These are phyloP conservation scores for Sporothrix schenckii DNA, from an alignment of 2,329 filamentous ascomycete genomes.

Conservation along the genomic window DNA sequence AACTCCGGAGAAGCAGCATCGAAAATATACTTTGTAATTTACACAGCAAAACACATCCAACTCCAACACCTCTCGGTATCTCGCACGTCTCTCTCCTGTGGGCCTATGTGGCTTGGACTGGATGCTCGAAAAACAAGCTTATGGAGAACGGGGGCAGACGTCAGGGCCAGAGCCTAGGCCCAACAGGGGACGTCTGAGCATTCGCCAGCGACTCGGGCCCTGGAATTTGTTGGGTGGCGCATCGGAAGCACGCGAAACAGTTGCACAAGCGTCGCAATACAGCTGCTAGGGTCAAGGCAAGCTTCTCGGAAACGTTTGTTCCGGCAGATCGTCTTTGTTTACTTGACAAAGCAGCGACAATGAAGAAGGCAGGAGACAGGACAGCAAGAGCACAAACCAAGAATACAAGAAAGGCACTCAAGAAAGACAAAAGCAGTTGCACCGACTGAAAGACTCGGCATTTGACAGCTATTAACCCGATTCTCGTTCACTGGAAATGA, in stretches of 20 bases:
- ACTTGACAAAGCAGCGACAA: background rate
- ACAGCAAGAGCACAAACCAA: background rate
- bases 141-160: background rate
- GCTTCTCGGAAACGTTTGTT: conserved; percentile 10
- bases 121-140: background rate
- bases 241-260: background rate
- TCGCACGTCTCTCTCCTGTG: no score
- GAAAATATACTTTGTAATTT: no score
- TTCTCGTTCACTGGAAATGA: background rate
- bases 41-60: no score
- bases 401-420: background rate
- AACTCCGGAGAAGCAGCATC: background rate
- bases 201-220: background rate
- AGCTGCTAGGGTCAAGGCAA: no score
- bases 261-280: no score
- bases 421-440: background rate
- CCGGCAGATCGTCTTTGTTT: background rate
- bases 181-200: background rate
- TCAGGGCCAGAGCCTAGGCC: no score
- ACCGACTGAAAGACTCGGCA: background rate
- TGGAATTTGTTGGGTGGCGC: background rate
- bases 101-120: conserved; percentile 7
- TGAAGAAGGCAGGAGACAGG: background rate
- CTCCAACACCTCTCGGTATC: no score
- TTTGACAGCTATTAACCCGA: background rate